Evolutionary conservation across 768 basidiomycete genomes (phyloP).

Genomic region (Trametes sanguinea): DNA sequence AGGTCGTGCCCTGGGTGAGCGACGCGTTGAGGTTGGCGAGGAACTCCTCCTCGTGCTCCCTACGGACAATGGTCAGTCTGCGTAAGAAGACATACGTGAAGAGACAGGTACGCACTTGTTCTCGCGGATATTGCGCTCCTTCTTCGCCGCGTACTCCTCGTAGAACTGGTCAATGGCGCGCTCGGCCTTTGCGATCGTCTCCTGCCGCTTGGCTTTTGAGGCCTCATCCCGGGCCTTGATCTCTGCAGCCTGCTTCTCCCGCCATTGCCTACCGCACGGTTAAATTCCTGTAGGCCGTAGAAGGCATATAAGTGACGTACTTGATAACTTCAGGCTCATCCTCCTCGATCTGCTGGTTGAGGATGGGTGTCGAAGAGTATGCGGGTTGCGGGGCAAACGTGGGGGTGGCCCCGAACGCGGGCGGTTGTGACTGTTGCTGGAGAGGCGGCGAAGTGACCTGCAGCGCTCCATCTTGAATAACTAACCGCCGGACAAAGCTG

Average conservation of each 20-base stretch:
- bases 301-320: constrained; percentile 43
- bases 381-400: constrained; percentile 77
- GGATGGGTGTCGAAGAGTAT: constrained; percentile 71
- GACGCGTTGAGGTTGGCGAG: constrained; percentile 68
- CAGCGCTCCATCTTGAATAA: not conserved
- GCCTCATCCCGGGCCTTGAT: constrained; percentile 82
- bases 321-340: constrained; percentile 88
- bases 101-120: constrained; percentile 75
- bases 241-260: constrained; percentile 81
- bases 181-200: constrained; percentile 83
- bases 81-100: too few species aligned
- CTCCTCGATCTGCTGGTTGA: constrained; percentile 66
- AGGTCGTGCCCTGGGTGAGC: constrained; percentile 89
- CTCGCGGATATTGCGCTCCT: constrained; percentile 86
- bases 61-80: constrained; percentile 33
- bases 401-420: constrained; percentile 49
- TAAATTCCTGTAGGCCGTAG: not conserved
- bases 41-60: constrained; percentile 87
- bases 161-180: constrained; percentile 89
- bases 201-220: constrained; percentile 74
- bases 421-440: constrained; percentile 22
- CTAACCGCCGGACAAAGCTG: constrained; percentile 16
- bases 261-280: constrained; percentile 69
- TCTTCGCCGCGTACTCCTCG: constrained; percentile 83
- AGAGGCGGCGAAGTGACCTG: constrained; percentile 18